A percentile compares a stretch with the other conserved stretches of the same genome.
Conservation (phyloP, 176 grass and related monocot genomes). For the Oryza brachyantha region DNA sequence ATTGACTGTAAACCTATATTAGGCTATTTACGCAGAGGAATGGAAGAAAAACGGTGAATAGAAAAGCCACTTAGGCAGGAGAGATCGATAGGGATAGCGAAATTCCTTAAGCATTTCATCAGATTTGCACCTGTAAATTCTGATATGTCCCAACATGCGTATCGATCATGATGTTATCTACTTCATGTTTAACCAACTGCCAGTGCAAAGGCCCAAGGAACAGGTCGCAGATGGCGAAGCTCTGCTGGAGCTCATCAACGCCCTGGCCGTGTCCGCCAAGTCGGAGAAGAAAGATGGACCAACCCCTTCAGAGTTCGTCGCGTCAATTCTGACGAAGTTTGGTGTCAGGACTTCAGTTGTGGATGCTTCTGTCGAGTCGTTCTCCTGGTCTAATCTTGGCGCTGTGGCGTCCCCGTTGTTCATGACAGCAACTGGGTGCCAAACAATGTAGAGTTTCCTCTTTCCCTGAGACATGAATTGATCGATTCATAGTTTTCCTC, state of each 20-base stretch:
- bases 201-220: neutral
- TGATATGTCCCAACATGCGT: neutral
- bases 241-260: neutral
- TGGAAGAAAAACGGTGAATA: too few relatives aligned
- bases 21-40: too few relatives aligned
- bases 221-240: neutral
- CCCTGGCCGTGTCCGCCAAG: neutral
- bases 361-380: neutral
- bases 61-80: too few relatives aligned
- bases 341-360: neutral
- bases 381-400: neutral
- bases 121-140: neutral
- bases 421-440: neutral
- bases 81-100: too few relatives aligned
- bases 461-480: neutral
- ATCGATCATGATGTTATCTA: neutral
- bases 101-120: neutral
- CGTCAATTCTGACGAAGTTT: neutral
- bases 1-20: too few relatives aligned
- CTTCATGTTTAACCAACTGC: neutral
- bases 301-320: neutral
- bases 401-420: neutral
- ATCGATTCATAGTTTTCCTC: neutral
- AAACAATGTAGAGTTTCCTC: constrained; percentile 38
- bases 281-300: neutral